phyloP scores from a whole-genome alignment of 768 basidiomycete species.

The Leccinum subtestaceum region DNA sequence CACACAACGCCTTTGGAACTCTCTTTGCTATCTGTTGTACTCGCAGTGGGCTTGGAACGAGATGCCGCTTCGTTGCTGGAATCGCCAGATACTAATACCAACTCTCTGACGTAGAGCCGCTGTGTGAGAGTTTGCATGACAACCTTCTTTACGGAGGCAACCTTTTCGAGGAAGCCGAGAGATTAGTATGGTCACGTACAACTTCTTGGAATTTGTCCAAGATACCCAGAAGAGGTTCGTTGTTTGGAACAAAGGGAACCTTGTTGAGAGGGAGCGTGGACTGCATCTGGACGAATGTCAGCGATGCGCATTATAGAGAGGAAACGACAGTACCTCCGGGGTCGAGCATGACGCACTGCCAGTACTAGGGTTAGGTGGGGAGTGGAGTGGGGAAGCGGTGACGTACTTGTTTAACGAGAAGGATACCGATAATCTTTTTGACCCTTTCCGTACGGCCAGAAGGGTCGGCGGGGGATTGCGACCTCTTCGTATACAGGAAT shows the following conservation, averaged over 20 bases:
- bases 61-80: no score
- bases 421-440: slow-evolving; percentile 82
- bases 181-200: slow-evolving; percentile 82
- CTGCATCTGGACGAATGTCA: slow-evolving; percentile 54
- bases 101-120: no score
- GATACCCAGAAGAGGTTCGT: slow-evolving; percentile 56
- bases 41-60: no score
- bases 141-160: no score
- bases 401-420: slow-evolving; percentile 14
- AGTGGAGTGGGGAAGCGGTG: not conserved
- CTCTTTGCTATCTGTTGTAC: no score
- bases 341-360: slow-evolving; percentile 65
- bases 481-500: slow-evolving; percentile 78
- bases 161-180: slow-evolving; percentile 47
- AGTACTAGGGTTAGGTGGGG: not conserved
- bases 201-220: slow-evolving; percentile 86
- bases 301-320: not conserved
- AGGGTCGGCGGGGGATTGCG: slow-evolving; percentile 30
- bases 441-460: slow-evolving; percentile 45
- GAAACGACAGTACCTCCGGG: slow-evolving; percentile 46
- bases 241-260: slow-evolving; percentile 82
- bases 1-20: slow-evolving; percentile 1
- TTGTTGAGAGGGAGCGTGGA: slow-evolving; percentile 84
- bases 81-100: no score
- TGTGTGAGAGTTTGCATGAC: no score